Conservation (phyloP, 164 flowering plant species). For the Malania oleifera region DNA sequence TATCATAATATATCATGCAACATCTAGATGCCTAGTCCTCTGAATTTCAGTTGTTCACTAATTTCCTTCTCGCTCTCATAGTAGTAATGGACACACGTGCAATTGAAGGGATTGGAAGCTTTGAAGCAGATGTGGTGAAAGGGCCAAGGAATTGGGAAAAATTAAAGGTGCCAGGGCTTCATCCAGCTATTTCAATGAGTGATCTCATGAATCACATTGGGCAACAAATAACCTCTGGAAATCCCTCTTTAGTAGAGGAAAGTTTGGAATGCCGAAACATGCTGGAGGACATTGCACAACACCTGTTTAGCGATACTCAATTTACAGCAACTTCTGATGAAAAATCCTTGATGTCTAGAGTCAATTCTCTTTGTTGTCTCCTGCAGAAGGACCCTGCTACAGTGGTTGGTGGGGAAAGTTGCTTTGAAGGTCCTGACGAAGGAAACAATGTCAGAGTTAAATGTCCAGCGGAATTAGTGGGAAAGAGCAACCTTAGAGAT, state of each 20-base stretch:
- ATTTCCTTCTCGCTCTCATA: neutral
- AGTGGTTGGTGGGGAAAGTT: conserved; percentile 18
- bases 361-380: conserved; percentile 80
- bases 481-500: conserved; percentile 11
- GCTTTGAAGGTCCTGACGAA: conserved; percentile 10
- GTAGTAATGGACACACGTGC: conserved; percentile 45
- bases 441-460: conserved; percentile 14
- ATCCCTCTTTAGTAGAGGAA: conserved; percentile 34
- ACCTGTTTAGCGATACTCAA: conserved; percentile 64
- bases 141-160: conserved; percentile 40
- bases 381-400: conserved; percentile 53
- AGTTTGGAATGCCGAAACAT: conserved; percentile 36
- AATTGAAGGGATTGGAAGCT: conserved; percentile 36
- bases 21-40: no score
- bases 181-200: conserved; percentile 69
- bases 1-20: no score
- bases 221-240: conserved; percentile 46
- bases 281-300: conserved; percentile 60
- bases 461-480: neutral
- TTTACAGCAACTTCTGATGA: conserved; percentile 54
- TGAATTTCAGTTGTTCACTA: no score
- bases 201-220: conserved; percentile 75
- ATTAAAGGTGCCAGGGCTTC: conserved; percentile 55
- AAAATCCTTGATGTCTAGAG: conserved; percentile 71
- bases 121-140: conserved; percentile 23